Conservation (phyloP, 2,329 filamentous ascomycete genomes). For the Fusarium nurragi region DNA sequence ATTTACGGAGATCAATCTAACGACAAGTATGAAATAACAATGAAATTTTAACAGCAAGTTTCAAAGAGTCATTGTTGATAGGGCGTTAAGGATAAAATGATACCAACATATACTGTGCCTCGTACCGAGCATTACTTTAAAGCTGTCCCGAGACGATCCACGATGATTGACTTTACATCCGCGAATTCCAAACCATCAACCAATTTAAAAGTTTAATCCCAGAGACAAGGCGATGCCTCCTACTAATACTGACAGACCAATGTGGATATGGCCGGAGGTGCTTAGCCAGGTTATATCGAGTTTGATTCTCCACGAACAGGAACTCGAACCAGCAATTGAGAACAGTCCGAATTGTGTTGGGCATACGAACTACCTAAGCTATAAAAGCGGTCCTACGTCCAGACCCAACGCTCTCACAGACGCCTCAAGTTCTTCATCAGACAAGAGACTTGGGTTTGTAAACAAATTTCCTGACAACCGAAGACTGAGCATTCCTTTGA, state of each 20-base stretch:
- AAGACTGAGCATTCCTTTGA: slow-evolving; percentile 24
- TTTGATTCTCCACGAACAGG: not conserved
- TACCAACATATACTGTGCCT: not conserved
- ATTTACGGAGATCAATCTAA: not conserved
- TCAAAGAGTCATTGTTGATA: slow-evolving; percentile 6
- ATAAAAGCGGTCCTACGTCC: slow-evolving; percentile 1
- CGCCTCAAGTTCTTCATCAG: not conserved
- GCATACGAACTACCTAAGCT: not conserved
- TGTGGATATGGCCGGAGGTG: not conserved
- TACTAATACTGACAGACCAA: not conserved
- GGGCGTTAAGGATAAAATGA: slow-evolving; percentile 3
- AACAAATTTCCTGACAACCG: not conserved
- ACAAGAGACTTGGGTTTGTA: not conserved
- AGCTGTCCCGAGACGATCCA: not conserved
- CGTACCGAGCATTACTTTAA: slow-evolving; percentile 9
- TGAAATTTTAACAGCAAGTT: not conserved
- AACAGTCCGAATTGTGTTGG: not conserved
- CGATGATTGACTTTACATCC: not conserved
- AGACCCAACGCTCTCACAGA: not conserved
- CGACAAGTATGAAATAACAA: slow-evolving; percentile 5
- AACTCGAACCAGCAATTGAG: not conserved
- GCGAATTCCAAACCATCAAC: not conserved
- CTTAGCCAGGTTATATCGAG: not conserved
- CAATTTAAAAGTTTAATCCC: not conserved
- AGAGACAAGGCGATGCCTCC: not conserved